Conservation (phyloP, 192 early-diverging fungal species). For the Haplosporangium gracile region DNA sequence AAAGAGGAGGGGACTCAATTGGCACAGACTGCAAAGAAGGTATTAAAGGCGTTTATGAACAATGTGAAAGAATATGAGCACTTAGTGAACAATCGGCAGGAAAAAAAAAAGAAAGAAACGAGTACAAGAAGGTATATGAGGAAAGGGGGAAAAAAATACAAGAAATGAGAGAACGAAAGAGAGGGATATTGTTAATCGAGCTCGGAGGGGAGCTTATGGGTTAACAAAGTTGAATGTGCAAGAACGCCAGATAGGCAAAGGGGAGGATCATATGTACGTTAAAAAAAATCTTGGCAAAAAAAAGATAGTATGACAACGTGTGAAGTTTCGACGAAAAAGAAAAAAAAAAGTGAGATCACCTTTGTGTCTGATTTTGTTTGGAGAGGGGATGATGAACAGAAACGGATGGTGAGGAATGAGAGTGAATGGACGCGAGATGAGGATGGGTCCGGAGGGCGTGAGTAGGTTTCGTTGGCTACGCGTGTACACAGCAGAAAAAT, state of each 20-base stretch:
- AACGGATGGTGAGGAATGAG: background rate
- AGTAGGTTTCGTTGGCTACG: background rate
- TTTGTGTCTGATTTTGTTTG: background rate
- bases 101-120: background rate
- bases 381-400: background rate
- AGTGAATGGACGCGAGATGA: background rate
- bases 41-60: background rate
- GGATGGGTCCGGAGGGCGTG: background rate
- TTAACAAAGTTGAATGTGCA: background rate
- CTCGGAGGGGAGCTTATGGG: background rate
- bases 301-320: background rate
- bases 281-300: background rate
- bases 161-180: background rate
- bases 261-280: background rate
- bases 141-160: background rate
- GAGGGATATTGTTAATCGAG: background rate
- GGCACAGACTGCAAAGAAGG: constrained; percentile 5
- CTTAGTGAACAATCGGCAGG: background rate
- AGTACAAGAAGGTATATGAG: background rate
- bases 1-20: background rate
- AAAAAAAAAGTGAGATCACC: background rate
- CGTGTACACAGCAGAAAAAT: background rate
- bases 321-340: background rate
- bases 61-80: constrained; percentile 7
- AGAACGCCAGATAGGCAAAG: background rate